Conservation (phyloP, 1,139 yeast species). For the Kodamaea sp. region DNA sequence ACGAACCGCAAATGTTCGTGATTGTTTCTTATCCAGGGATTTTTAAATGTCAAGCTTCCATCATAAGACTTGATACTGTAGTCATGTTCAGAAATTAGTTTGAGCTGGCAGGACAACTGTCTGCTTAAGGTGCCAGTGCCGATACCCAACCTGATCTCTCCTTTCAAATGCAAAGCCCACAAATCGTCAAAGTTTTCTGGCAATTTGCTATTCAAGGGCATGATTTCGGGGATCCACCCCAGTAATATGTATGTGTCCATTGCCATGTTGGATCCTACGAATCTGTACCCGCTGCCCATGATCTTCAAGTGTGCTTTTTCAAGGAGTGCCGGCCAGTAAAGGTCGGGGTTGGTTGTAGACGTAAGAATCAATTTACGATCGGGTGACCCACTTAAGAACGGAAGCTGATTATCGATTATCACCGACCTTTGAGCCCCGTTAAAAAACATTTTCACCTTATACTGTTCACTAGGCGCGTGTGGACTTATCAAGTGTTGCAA, state of each 20-base stretch:
- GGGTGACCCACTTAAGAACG: constrained; percentile 21
- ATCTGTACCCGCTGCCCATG: constrained; percentile 61
- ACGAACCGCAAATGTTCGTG: constrained; percentile 20
- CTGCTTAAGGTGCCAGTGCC: constrained; percentile 62
- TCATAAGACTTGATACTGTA: constrained; percentile 45
- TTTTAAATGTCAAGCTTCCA: constrained; percentile 36
- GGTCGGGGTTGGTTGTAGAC: constrained; percentile 39
- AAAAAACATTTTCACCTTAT: constrained; percentile 39
- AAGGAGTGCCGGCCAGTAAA: constrained; percentile 69
- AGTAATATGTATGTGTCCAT: constrained; percentile 66
- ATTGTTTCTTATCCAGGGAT: constrained; percentile 49
- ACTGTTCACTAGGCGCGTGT: constrained; percentile 29
- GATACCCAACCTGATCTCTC: constrained; percentile 54
- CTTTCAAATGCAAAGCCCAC: constrained; percentile 35
- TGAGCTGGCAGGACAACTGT: constrained; percentile 35
- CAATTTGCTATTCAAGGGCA: constrained; percentile 28
- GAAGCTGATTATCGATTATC: constrained; percentile 49
- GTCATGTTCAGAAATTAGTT: constrained; percentile 66
- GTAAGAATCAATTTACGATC: constrained; percentile 31
- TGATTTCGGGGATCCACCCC: constrained; percentile 77
- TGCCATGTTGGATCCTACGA: constrained; percentile 77
- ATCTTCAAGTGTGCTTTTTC: constrained; percentile 77
- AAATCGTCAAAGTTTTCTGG: constrained; percentile 26
- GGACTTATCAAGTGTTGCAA: constrained; percentile 29
- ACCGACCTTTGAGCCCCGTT: constrained; percentile 63